phyloP scores from a whole-genome alignment of 441 rosid species.

The Bruguiera hainesii region DNA sequence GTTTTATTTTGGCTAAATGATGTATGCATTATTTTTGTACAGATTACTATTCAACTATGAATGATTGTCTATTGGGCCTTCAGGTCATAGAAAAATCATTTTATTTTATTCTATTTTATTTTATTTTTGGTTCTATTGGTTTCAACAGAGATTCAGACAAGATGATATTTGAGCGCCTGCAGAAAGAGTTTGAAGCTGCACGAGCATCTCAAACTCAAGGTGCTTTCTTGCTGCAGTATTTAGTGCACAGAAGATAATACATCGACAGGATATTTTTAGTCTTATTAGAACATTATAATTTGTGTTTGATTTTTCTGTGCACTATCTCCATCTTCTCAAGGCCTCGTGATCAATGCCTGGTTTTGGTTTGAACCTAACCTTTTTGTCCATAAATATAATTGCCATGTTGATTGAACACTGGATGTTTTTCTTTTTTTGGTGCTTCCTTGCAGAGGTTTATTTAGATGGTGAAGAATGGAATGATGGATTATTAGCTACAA shows the following conservation, averaged over 20 bases:
- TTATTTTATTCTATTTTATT: slow-evolving; percentile 5
- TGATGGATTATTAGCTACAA: slow-evolving; percentile 87
- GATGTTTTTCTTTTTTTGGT: neutral
- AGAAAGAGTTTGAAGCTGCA: slow-evolving; percentile 86
- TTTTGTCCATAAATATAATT: neutral
- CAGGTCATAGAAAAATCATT: slow-evolving; percentile 15
- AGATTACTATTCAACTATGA: neutral
- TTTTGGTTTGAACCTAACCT: neutral
- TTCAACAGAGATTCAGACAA: slow-evolving; percentile 84
- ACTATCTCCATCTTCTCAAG: neutral
- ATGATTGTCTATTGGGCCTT: slow-evolving; percentile 13
- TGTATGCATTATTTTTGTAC: neutral
- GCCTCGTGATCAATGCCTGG: neutral
- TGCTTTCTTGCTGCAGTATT: slow-evolving; percentile 11
- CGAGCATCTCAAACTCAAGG: slow-evolving; percentile 82
- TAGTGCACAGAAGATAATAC: neutral
- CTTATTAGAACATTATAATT: slow-evolving; percentile 1
- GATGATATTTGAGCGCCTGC: slow-evolving; percentile 74
- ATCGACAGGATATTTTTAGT: neutral
- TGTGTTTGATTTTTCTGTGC: neutral
- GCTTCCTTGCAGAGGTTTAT: slow-evolving; percentile 50
- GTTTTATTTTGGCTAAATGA: neutral
- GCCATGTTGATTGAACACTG: slow-evolving; percentile 3
- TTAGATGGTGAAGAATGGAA: slow-evolving; percentile 92
- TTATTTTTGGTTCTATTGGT: slow-evolving; percentile 9